A percentile compares a stretch with the other conserved stretches of the same genome.
phyloP scores from a whole-genome alignment of 345 rosid genomes.

The Excoecaria cochinchinensis region DNA sequence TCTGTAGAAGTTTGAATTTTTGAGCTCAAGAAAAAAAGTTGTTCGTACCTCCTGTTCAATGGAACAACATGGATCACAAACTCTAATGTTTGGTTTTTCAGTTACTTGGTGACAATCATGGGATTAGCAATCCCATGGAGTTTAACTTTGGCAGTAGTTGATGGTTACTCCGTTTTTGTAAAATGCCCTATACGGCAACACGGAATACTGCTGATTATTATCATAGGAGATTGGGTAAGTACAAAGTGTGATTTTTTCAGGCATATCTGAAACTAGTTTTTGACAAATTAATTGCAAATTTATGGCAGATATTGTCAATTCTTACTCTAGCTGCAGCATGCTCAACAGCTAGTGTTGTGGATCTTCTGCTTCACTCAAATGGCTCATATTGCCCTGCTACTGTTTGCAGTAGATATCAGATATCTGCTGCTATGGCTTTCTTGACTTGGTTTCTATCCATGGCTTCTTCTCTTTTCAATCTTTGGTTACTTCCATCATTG shows the following conservation, averaged over 20 bases:
- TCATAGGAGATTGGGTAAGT: slow-evolving; percentile 81
- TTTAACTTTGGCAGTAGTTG: slow-evolving; percentile 70
- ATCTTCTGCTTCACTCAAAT: slow-evolving; percentile 48
- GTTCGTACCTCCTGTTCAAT: too few species aligned
- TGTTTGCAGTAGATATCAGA: slow-evolving; percentile 68
- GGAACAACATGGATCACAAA: not conserved
- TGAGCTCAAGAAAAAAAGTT: too few species aligned
- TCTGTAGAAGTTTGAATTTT: too few species aligned
- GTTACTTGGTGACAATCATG: slow-evolving; percentile 86
- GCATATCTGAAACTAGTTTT: not conserved
- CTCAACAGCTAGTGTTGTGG: slow-evolving; percentile 78
- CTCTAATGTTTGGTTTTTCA: slow-evolving; percentile 25
- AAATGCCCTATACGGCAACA: slow-evolving; percentile 62
- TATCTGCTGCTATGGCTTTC: slow-evolving; percentile 87
- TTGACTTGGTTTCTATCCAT: slow-evolving; percentile 73
- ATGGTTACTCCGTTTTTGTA: slow-evolving; percentile 67
- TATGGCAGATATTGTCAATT: slow-evolving; percentile 60
- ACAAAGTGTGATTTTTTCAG: not conserved
- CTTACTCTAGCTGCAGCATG: slow-evolving; percentile 77
- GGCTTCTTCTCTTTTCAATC: slow-evolving; percentile 80
- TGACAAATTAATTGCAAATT: not conserved
- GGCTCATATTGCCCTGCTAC: slow-evolving; percentile 45
- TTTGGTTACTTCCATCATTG: slow-evolving; percentile 76
- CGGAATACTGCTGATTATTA: slow-evolving; percentile 53
- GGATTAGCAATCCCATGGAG: slow-evolving; percentile 92